Base-by-base conservation (phyloP, 1,284 basidiomycete genomes). In the Blastosporella zonata region DNA sequence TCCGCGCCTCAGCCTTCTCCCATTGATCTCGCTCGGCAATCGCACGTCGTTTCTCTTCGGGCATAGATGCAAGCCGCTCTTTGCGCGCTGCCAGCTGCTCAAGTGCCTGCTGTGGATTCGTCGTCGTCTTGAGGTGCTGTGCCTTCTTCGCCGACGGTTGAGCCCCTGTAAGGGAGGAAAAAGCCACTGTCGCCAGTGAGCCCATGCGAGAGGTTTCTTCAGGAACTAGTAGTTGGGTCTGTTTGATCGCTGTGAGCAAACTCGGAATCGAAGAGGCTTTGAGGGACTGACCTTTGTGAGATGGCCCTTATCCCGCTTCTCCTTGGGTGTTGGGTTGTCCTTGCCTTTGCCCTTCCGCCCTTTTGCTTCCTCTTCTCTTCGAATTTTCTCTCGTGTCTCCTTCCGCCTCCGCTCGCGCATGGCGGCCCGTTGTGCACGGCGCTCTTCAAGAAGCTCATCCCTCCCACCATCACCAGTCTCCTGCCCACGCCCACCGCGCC, bases 51-150 rank as follows among this genome's bases (percentile, higher is more conserved):
- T 90, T 89, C 38, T 92, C 90, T 44, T 86, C 87, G 0, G 90
- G 82, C 57, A 95, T 61, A 1, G 75, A 62, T 0, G 84, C 81
- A 1, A 94, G 69, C 59, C 86, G 86, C 55, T 84, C 81, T 61
- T 89, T 88, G 41, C 84, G 82, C 36, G 82, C 75, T 10, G 81
- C 70, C 20, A 97, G 78, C 57, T 94, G 88, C 2, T 81, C 77
- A 13, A 97, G 80, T 0, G 93, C 93, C 61, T 91, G 87, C 8
- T 82, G 69, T 0, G 93, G 90, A 62, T 97, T 91, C 2, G 90
- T 83, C 27, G 82, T 72, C 1, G 81, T 81, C 58, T 84, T 83
- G 52, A 87, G 70, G 31, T 74, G 69, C 18, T 72, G 66, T 7
- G 66, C 63, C 43, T 77, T 77, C 58, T 81, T 84, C 5, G 73